Base-by-base conservation (phyloP, 2,329 filamentous ascomycete genomes). In the Lasiodiplodia theobromae region DNA sequence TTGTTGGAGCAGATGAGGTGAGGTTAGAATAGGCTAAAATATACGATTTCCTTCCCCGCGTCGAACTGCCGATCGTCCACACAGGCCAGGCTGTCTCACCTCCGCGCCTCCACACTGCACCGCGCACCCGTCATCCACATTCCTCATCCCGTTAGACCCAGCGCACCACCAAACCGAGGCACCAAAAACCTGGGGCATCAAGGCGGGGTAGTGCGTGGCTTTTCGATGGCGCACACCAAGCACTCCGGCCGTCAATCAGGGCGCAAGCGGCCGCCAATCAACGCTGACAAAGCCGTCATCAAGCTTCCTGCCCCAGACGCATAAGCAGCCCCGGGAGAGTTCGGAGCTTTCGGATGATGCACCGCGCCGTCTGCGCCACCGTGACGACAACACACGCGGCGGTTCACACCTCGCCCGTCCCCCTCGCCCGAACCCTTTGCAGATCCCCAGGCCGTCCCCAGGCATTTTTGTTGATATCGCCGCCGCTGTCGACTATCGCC, bases 61-160 rank as follows among this genome's bases (percentile, higher is more conserved):
- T 18, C 5, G 37, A 44, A 60, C 23, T 60, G 57, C 57, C 57
- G 57, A 31, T 47, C 37, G 6, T 47, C 57, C 57, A 31, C 57
- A 58, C 34, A 40, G 34, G 31, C 14, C 34, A 21, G 34, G 23
- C 54, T 14, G 38, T 60, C 57, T 47, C 57, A 34, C 12, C 57
- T 60, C 57, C 57, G 57, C 37, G 34, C 16, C 44, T 47, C 57
- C 44, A 10, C 38, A 44, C 4, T n/a, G n/a, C 23, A 47, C 4
- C 58, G 7, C 58, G 10, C 28, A 44, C 31, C n/a, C 58, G 34
- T 51, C 58, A 51, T 63, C 58, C 23, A 63, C 44, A 51, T 51
- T 31, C 58, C 58, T 16, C 40, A 21, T 63, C 18, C 25, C 25
- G 58, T 63, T 63, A 63, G 58, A 23, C 18, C 0, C 14, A 5